A percentile compares a stretch with the other conserved stretches of the same genome.
These are phyloP conservation scores for Bonnemaisonia californica DNA, from an alignment of 31 red algal species.

Conservation along the genomic window DNA sequence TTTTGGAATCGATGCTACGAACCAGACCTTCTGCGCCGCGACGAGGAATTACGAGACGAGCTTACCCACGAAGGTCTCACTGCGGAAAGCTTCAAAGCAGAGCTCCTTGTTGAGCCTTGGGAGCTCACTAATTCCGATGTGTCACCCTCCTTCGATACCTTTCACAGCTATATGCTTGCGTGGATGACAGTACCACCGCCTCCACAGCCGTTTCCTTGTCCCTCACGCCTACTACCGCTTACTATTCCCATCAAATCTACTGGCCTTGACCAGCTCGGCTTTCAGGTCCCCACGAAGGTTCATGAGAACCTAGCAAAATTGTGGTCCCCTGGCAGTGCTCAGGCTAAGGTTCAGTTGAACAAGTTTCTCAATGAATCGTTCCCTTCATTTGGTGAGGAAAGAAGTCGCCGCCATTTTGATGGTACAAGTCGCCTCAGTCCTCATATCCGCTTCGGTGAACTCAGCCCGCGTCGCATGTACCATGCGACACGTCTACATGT, in stretches of 20 bases:
- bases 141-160: slow-evolving; percentile 55
- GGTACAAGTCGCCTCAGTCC: slow-evolving; percentile 79
- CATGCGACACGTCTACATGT: slow-evolving; percentile 79
- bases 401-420: slow-evolving; percentile 74
- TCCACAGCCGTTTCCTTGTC: slow-evolving; percentile 83
- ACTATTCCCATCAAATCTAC: slow-evolving; percentile 28
- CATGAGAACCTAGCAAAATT: slow-evolving; percentile 37
- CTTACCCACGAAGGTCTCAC: slow-evolving; percentile 65
- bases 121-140: slow-evolving; percentile 63
- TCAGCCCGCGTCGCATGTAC: slow-evolving; percentile 88
- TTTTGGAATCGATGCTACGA: slow-evolving; percentile 99
- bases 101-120: slow-evolving; percentile 99
- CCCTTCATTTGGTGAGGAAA: slow-evolving; percentile 79
- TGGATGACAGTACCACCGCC: slow-evolving; percentile 98
- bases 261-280: slow-evolving; percentile 54
- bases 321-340: slow-evolving; percentile 86
- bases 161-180: slow-evolving; percentile 90
- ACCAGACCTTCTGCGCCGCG: slow-evolving; percentile 69
- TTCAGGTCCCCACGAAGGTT: slow-evolving; percentile 33
- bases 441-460: slow-evolving; percentile 90
- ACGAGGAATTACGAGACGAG: slow-evolving; percentile 81
- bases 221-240: slow-evolving; percentile 52
- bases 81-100: slow-evolving; percentile 94
- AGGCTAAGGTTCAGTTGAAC: slow-evolving; percentile 70
- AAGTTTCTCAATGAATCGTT: slow-evolving; percentile 87